Conservation (phyloP, 2,329 filamentous ascomycete genomes). For the Clonostachys chloroleuca region DNA sequence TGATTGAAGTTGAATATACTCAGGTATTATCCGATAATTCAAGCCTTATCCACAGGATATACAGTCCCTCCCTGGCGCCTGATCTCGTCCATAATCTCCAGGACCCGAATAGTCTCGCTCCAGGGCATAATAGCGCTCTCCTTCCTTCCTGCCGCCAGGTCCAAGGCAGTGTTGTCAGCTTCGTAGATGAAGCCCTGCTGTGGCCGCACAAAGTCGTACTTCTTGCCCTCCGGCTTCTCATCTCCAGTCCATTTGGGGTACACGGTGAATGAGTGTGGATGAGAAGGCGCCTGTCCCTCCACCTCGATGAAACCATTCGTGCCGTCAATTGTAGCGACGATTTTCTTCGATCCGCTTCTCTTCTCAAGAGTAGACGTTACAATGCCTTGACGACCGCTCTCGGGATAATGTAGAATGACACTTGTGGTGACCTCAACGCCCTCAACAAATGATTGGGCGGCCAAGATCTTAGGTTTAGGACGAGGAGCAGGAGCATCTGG, state of each 20-base stretch:
- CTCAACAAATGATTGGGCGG: constrained; percentile 24
- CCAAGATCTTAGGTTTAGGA: constrained; percentile 13
- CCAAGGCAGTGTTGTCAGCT: constrained; percentile 33
- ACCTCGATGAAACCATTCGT: constrained; percentile 28
- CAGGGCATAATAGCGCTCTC: constrained; percentile 37
- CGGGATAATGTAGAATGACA: constrained; percentile 30
- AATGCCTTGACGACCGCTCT: constrained; percentile 30
- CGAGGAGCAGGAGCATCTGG: background rate
- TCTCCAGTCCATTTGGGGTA: background rate
- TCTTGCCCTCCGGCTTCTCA: constrained; percentile 19
- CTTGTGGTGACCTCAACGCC: constrained; percentile 26
- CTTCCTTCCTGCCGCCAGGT: constrained; percentile 26
- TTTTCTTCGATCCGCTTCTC: constrained; percentile 6
- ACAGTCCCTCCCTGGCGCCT: constrained; percentile 21
- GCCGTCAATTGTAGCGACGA: constrained; percentile 34
- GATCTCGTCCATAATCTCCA: constrained; percentile 42
- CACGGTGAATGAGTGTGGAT: constrained; percentile 27
- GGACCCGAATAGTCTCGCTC: constrained; percentile 36
- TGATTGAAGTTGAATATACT: no score
- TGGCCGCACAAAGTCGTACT: constrained; percentile 24
- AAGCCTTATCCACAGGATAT: constrained; percentile 18
- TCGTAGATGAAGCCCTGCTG: constrained; percentile 37
- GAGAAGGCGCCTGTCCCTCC: constrained; percentile 21
- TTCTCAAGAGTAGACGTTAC: constrained; percentile 24
- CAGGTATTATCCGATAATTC: no score